Conservation (phyloP, 2,329 filamentous ascomycete genomes). For the Parafenestella ontariensis region DNA sequence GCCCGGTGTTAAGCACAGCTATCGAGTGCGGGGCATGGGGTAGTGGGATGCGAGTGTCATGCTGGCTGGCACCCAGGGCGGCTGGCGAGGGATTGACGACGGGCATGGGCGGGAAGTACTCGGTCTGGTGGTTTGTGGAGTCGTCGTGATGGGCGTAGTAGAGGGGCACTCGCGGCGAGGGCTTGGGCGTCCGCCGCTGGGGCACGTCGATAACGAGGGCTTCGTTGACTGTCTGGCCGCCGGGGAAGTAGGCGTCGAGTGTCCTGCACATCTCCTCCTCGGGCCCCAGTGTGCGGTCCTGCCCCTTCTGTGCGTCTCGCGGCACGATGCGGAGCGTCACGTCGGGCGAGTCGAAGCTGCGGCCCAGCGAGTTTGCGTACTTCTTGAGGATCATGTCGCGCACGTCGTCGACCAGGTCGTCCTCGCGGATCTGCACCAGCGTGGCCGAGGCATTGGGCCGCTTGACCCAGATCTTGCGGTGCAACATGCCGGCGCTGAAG, state of each 20-base stretch:
- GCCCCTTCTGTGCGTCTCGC: constrained; percentile 62
- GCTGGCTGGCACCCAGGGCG: constrained; percentile 44
- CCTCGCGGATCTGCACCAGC: constrained; percentile 81
- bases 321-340: constrained; percentile 78
- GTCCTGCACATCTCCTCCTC: constrained; percentile 83
- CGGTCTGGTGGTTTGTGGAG: constrained; percentile 70
- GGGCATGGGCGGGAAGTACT: constrained; percentile 81
- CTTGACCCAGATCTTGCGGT: constrained; percentile 93
- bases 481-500: constrained; percentile 50
- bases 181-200: constrained; percentile 75
- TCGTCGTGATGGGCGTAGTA: constrained; percentile 68
- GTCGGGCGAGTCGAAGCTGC: constrained; percentile 89
- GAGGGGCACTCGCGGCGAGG: constrained; percentile 70
- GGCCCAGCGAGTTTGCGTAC: constrained; percentile 90
- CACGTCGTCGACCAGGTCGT: constrained; percentile 93
- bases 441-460: constrained; percentile 85
- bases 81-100: constrained; percentile 52
- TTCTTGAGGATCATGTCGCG: constrained; percentile 91
- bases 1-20: constrained; percentile 79
- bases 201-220: constrained; percentile 91
- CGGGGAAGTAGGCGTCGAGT: constrained; percentile 83
- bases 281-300: constrained; percentile 77
- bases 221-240: constrained; percentile 86
- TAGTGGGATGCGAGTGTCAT: constrained; percentile 47
- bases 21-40: constrained; percentile 67